Percentiles rank a stretch among this genome's conserved stretches.
Conservation (phyloP, 768 basidiomycete genomes). For the Asterophora lycoperdoides region DNA sequence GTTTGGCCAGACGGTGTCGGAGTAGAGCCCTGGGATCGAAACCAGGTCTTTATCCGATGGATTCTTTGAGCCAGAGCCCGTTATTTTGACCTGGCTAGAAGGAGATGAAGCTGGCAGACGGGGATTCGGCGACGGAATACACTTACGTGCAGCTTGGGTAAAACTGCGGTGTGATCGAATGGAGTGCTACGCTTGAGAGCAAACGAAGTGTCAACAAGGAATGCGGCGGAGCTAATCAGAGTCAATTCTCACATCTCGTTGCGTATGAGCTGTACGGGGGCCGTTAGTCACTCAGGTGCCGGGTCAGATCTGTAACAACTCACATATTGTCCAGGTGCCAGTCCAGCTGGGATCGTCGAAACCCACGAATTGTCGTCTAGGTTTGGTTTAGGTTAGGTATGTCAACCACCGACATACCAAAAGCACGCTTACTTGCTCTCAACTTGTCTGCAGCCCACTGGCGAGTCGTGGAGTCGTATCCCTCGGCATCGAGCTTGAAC, state of each 20-base stretch:
- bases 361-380: constrained; percentile 38
- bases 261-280: constrained; percentile 34
- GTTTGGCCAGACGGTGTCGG: constrained; percentile 31
- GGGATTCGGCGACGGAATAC: not conserved
- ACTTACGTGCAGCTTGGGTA: constrained; percentile 49
- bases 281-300: not conserved
- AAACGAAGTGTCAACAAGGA: constrained; percentile 8
- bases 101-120: not conserved
- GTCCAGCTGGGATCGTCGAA: constrained; percentile 37
- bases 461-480: constrained; percentile 34
- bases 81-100: constrained; percentile 32
- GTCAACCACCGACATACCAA: constrained; percentile 3
- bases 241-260: constrained; percentile 39
- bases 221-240: not conserved
- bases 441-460: constrained; percentile 42
- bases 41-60: constrained; percentile 32
- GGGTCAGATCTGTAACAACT: constrained; percentile 15
- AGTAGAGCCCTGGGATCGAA: constrained; percentile 32
- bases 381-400: not conserved
- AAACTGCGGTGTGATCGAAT: constrained; percentile 40
- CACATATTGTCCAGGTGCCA: constrained; percentile 48
- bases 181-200: constrained; percentile 38
- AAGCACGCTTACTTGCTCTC: constrained; percentile 32
- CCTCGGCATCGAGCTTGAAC: constrained; percentile 48
- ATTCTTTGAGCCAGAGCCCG: constrained; percentile 31